Evolutionary conservation across 2,329 filamentous ascomycete genomes (phyloP).

Genomic region (Fusarium solani-melongenae): DNA sequence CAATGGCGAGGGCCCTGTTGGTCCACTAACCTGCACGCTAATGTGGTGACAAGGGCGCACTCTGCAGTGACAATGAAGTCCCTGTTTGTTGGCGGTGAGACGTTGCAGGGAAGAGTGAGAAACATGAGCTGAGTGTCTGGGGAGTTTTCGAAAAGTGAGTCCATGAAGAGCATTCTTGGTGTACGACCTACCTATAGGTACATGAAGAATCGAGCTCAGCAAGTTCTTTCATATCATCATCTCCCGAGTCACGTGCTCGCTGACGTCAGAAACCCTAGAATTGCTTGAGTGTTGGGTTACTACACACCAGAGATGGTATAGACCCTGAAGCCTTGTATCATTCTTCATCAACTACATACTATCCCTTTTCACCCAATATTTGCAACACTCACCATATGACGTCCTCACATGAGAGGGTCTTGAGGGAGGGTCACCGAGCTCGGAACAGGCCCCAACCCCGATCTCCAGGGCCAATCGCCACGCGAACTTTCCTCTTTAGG

Average conservation of each 20-base stretch:
- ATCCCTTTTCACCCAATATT: neutral
- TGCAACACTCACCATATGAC: conserved; percentile 17
- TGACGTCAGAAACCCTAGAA: neutral
- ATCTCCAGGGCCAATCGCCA: conserved; percentile 23
- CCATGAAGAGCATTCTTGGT: neutral
- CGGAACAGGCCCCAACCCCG: conserved; percentile 6
- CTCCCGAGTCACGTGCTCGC: neutral
- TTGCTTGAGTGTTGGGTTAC: neutral
- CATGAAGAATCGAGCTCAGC: neutral
- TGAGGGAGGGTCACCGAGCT: neutral
- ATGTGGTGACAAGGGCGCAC: neutral
- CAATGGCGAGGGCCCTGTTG: conserved; percentile 33
- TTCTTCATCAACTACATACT: neutral
- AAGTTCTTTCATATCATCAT: neutral
- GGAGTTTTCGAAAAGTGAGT: neutral
- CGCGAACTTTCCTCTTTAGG: neutral
- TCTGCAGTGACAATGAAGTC: neutral
- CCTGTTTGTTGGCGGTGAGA: conserved; percentile 10
- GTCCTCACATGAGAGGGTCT: conserved; percentile 13
- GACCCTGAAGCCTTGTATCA: neutral
- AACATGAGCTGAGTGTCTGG: neutral
- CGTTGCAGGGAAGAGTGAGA: neutral
- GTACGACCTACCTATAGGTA: too few relatives aligned
- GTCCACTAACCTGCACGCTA: conserved; percentile 9
- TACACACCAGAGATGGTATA: neutral